phyloP scores from a whole-genome alignment of 2,329 filamentous ascomycete genomes.

The Cytospora chrysosperma region DNA sequence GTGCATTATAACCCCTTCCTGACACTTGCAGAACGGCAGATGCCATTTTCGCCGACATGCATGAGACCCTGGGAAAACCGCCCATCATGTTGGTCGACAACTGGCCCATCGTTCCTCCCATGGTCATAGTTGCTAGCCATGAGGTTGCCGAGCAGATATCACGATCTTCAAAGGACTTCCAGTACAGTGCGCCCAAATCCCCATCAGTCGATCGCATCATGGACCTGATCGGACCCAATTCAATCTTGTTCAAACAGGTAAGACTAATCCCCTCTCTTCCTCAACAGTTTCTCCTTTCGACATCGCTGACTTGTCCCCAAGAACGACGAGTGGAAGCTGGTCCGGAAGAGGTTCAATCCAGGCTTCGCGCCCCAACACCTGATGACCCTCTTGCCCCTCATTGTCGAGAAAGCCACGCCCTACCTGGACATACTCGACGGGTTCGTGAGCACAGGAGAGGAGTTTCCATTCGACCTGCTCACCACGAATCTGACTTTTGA shows the following conservation, averaged over 20 bases:
- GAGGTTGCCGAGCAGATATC: constrained; percentile 40
- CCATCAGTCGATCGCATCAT: constrained; percentile 29
- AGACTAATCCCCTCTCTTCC: not conserved
- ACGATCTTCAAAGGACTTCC: constrained; percentile 32
- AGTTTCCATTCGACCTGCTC: constrained; percentile 31
- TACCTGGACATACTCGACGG: constrained; percentile 34
- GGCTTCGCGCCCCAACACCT: constrained; percentile 40
- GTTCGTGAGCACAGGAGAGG: constrained; percentile 30
- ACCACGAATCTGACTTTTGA: constrained; percentile 39
- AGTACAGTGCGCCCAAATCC: constrained; percentile 35
- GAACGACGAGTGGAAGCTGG: constrained; percentile 33
- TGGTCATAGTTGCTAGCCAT: constrained; percentile 35
- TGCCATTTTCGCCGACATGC: constrained; percentile 30
- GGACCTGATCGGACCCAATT: constrained; percentile 28
- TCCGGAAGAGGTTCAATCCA: constrained; percentile 38
- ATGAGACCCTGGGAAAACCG: constrained; percentile 33
- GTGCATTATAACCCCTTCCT: not conserved
- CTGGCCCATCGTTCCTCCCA: constrained; percentile 33
- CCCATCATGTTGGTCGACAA: constrained; percentile 36
- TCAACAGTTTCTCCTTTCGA: not conserved
- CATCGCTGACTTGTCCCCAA: not conserved
- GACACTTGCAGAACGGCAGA: constrained; percentile 23
- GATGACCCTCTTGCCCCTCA: constrained; percentile 35
- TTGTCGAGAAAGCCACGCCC: constrained; percentile 34
- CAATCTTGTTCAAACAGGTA: constrained; percentile 27